These are phyloP conservation scores for Tephrocybe sp. DNA, from an alignment of 768 basidiomycete genomes.

Conservation along the genomic window DNA sequence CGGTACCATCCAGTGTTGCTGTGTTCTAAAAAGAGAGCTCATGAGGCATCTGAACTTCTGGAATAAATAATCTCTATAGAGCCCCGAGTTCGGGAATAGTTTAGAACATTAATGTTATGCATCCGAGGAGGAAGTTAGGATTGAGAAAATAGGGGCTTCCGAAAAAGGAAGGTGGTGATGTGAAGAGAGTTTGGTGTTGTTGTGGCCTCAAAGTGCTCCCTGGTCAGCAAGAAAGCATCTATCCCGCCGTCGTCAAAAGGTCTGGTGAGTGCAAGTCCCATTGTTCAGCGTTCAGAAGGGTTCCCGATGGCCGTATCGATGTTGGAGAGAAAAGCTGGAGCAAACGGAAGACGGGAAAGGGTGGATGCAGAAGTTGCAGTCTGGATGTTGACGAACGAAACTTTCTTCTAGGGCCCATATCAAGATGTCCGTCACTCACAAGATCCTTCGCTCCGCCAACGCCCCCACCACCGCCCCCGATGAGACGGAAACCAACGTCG, in stretches of 20 bases:
- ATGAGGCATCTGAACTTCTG: too few relatives aligned
- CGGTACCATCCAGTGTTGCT: too few relatives aligned
- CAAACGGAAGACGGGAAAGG: slow-evolving; percentile 32
- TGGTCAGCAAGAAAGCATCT: slow-evolving; percentile 31
- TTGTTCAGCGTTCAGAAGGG: slow-evolving; percentile 24
- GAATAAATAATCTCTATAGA: background rate
- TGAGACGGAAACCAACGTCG: slow-evolving; percentile 88
- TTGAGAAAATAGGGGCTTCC: slow-evolving; percentile 12
- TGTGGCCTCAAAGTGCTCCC: slow-evolving; percentile 27
- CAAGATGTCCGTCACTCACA: slow-evolving; percentile 76
- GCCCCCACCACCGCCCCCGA: slow-evolving; percentile 87
- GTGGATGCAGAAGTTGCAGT: slow-evolving; percentile 48
- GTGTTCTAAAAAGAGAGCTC: too few relatives aligned
- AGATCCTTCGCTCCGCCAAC: slow-evolving; percentile 96
- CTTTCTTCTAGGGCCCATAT: slow-evolving; percentile 32
- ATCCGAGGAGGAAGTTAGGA: background rate
- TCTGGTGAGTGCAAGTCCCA: slow-evolving; percentile 58
- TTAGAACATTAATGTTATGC: too few relatives aligned
- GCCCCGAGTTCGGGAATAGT: too few relatives aligned
- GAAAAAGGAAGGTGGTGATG: slow-evolving; percentile 16
- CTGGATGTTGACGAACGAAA: slow-evolving; percentile 48
- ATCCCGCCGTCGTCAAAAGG: slow-evolving; percentile 54
- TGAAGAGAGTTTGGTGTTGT: slow-evolving; percentile 25
- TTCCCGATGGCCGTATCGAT: slow-evolving; percentile 22
- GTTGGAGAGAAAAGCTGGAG: slow-evolving; percentile 20